These are phyloP conservation scores for Leptographium galeiforme DNA, from an alignment of 2,329 filamentous ascomycete species.

Conservation along the genomic window DNA sequence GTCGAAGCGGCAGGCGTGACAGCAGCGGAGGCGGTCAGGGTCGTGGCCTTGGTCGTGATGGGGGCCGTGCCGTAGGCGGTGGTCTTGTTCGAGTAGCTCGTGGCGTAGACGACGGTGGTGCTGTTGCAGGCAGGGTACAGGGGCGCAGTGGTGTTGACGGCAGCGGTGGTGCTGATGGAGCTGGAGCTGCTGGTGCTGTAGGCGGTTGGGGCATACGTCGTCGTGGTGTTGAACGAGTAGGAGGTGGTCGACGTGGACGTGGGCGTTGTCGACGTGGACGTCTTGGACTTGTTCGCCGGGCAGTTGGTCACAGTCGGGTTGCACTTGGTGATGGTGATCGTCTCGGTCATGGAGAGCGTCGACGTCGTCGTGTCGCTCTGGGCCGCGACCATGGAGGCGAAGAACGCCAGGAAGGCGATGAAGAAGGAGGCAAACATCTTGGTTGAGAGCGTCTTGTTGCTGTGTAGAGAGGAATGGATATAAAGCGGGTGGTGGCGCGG, in stretches of 20 bases:
- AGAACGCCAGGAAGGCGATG: constrained; percentile 18
- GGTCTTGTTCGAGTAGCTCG: constrained; percentile 12
- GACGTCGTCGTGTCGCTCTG: constrained; percentile 26
- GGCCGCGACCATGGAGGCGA: constrained; percentile 24
- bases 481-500: neutral
- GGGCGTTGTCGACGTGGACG: too few species aligned
- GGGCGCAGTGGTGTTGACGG: constrained; percentile 9
- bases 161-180: constrained; percentile 14
- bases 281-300: constrained; percentile 20
- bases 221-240: neutral
- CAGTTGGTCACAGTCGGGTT: constrained; percentile 29
- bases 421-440: constrained; percentile 9
- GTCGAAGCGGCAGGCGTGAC: constrained; percentile 2
- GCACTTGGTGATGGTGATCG: constrained; percentile 34
- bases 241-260: constrained; percentile 14
- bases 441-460: neutral
- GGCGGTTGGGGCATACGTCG: constrained; percentile 1
- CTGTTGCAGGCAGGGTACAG: constrained; percentile 10
- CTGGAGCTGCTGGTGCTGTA: constrained; percentile 6
- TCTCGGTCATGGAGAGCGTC: constrained; percentile 30
- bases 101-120: constrained; percentile 11
- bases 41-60: constrained; percentile 13
- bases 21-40: neutral
- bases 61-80: constrained; percentile 11
- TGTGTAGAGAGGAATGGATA: neutral